These are phyloP conservation scores for Nannochloropsis gaditana DNA, from an alignment of 108 stramenopile genomes.

Conservation along the genomic window DNA sequence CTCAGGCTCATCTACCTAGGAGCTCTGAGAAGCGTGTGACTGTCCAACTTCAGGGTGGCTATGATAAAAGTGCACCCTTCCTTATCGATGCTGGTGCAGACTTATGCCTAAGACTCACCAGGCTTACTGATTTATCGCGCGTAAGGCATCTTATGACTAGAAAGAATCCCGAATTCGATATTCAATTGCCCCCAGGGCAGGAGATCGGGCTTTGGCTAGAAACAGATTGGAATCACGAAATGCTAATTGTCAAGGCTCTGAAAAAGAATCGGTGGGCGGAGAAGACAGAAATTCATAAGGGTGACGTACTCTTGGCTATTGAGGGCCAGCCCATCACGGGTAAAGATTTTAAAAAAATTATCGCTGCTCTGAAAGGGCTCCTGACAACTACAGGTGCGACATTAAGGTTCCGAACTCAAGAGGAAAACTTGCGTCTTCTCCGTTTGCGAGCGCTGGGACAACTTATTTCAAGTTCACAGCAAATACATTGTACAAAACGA, in stretches of 20 bases:
- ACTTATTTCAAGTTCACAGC: neutral
- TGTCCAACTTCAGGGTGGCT: conserved; percentile 35
- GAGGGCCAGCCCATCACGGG: conserved; percentile 63
- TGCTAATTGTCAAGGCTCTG: conserved; percentile 79
- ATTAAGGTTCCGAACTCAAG: conserved; percentile 76
- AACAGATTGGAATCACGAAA: conserved; percentile 75
- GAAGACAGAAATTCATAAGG: conserved; percentile 73
- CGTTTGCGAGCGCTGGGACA: conserved; percentile 51
- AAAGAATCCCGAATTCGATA: conserved; percentile 67
- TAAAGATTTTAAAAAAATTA: conserved; percentile 70
- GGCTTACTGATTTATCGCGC: conserved; percentile 29
- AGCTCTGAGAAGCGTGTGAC: conserved; percentile 30
- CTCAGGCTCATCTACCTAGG: conserved; percentile 60
- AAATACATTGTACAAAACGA: neutral
- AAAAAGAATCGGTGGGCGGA: conserved; percentile 69
- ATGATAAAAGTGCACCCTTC: conserved; percentile 38
- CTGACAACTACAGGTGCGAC: conserved; percentile 23
- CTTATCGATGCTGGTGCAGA: conserved; percentile 37
- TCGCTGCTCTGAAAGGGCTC: conserved; percentile 66
- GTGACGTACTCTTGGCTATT: conserved; percentile 77
- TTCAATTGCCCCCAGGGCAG: conserved; percentile 65
- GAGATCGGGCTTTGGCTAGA: conserved; percentile 89
- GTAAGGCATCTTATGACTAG: conserved; percentile 61
- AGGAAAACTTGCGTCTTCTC: conserved; percentile 72
- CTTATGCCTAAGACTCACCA: conserved; percentile 34